Percentiles rank a stretch among this genome's conserved stretches.
These are phyloP conservation scores for Eucalyptus sp. DNA, from an alignment of 345 rosid genomes.

Conservation along the genomic window DNA sequence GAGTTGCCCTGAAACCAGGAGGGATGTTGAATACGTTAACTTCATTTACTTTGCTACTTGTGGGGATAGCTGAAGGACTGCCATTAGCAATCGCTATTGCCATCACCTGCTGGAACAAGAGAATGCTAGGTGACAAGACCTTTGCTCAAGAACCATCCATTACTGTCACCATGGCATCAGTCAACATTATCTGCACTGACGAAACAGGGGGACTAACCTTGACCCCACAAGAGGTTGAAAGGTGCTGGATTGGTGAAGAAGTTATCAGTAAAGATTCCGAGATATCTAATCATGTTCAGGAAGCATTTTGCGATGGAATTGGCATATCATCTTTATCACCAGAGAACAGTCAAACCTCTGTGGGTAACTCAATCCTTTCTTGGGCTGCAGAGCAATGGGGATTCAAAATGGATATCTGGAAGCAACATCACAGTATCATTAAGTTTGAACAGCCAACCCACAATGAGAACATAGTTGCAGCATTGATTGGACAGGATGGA, in stretches of 20 bases:
- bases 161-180: background rate
- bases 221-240: background rate
- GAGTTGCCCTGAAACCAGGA: background rate
- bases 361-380: background rate
- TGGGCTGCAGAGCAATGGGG: background rate
- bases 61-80: background rate
- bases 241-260: background rate
- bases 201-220: background rate
- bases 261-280: background rate
- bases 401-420: background rate
- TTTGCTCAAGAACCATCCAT: background rate
- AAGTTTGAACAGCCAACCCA: accelerated
- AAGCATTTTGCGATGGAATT: background rate
- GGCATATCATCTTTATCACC: background rate
- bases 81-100: background rate
- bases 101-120: background rate
- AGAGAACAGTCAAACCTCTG: background rate
- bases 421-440: background rate
- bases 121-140: background rate
- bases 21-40: background rate
- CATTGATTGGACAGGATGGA: background rate
- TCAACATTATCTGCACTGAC: background rate
- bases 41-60: background rate
- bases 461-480: background rate
- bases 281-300: accelerated